These are phyloP conservation scores for Ottelia alismoides DNA, from an alignment of 106 monocot species.

Conservation along the genomic window DNA sequence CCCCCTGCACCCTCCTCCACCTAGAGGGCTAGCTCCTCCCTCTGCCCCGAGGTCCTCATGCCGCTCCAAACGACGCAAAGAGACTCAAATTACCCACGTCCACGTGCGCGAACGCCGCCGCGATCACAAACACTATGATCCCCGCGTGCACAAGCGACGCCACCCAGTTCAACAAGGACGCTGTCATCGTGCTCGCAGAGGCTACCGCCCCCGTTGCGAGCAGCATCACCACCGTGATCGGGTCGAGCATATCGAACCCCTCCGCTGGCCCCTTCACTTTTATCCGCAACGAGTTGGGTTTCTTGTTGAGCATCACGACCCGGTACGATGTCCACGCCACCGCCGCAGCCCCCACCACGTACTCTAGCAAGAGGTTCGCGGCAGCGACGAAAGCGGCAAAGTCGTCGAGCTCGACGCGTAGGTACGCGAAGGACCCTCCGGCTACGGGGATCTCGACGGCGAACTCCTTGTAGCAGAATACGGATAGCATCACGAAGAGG, in stretches of 20 bases:
- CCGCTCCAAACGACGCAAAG: too few species aligned
- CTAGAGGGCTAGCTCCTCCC: too few species aligned
- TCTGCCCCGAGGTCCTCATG: too few species aligned
- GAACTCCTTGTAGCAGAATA: conserved; percentile 80
- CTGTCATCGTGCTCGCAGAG: background rate
- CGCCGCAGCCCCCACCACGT: conserved; percentile 1
- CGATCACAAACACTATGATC: too few species aligned
- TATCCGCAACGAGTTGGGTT: too few species aligned
- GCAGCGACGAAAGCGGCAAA: conserved; percentile 37
- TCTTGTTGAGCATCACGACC: too few species aligned
- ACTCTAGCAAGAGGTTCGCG: conserved; percentile 5
- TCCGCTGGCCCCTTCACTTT: too few species aligned
- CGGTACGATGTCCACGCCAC: too few species aligned
- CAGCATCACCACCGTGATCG: background rate
- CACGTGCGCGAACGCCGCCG: too few species aligned
- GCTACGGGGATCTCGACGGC: conserved; percentile 74
- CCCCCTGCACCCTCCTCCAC: too few species aligned
- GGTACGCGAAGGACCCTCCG: conserved; percentile 64
- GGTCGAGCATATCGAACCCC: conserved; percentile 1
- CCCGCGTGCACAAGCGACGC: background rate
- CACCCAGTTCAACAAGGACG: background rate
- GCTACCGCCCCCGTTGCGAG: background rate
- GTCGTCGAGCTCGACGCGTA: conserved; percentile 56
- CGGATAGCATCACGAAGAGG: conserved; percentile 57
- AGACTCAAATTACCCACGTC: too few species aligned